phyloP scores from a whole-genome alignment of 306 rosid genomes.

The Ceratonia siliqua region DNA sequence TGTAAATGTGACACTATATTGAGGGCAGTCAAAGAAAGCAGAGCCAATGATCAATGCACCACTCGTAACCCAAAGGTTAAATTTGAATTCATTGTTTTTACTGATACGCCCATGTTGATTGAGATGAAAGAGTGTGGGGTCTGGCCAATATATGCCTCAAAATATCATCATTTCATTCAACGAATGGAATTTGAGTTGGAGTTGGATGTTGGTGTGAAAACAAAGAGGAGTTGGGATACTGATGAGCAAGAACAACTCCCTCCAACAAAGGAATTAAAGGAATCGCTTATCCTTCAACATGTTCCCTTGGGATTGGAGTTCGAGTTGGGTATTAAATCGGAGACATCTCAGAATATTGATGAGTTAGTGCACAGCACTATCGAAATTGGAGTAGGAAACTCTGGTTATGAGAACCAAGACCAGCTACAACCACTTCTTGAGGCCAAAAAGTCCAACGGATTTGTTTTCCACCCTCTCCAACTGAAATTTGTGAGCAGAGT shows the following conservation, averaged over 20 bases:
- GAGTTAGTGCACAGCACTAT: neutral
- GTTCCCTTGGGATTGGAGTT: neutral
- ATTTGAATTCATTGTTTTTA: neutral
- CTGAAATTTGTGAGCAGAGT: no score
- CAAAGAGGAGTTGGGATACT: neutral
- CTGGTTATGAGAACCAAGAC: no score
- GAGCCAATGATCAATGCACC: neutral
- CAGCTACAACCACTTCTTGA: no score
- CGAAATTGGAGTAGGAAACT: neutral
- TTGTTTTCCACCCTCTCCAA: no score
- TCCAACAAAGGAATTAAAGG: neutral
- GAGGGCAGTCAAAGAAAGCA: neutral
- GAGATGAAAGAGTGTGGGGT: constrained; percentile 27
- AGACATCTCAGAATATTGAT: neutral
- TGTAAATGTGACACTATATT: neutral
- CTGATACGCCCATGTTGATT: neutral
- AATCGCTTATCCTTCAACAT: neutral
- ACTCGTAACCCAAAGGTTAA: neutral
- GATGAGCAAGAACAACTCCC: neutral
- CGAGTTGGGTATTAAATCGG: neutral
- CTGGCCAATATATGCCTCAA: constrained; percentile 18
- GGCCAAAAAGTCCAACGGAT: no score
- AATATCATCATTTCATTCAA: neutral
- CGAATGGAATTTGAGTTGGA: neutral
- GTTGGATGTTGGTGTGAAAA: neutral